Percentiles rank a stretch among this genome's conserved stretches.
These are phyloP conservation scores for Microbotryomycetes sp. DNA, from an alignment of 1,284 basidiomycete genomes.

Conservation along the genomic window DNA sequence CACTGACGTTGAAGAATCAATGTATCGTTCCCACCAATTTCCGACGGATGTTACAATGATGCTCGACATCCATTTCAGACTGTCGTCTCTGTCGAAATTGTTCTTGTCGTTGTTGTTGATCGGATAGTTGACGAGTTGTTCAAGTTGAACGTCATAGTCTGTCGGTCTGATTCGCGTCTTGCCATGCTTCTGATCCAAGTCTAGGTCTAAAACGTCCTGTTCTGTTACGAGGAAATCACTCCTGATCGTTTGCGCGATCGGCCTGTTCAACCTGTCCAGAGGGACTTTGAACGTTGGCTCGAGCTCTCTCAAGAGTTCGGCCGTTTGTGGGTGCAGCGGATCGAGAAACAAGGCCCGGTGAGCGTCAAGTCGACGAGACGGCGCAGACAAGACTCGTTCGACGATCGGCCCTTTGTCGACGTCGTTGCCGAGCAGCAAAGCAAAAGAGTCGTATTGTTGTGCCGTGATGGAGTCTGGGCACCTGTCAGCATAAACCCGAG, in stretches of 20 bases:
- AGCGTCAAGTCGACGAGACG: neutral
- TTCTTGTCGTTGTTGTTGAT: neutral
- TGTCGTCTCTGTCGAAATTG: too few relatives aligned
- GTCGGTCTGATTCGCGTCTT: neutral
- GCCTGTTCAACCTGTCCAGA: neutral
- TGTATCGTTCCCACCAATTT: neutral
- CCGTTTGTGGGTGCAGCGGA: neutral
- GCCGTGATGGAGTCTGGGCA: neutral
- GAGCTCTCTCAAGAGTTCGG: neutral
- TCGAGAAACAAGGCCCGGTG: neutral
- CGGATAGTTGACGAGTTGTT: neutral
- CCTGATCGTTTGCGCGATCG: neutral
- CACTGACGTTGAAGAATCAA: neutral
- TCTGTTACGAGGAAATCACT: neutral
- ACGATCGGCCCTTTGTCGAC: neutral
- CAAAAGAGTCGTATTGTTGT: neutral
- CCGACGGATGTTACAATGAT: neutral
- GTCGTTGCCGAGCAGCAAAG: neutral
- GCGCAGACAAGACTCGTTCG: neutral
- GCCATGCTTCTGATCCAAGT: neutral
- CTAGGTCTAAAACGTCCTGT: neutral
- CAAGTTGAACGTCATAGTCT: neutral
- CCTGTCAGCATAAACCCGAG: too few relatives aligned
- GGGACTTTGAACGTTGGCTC: neutral
- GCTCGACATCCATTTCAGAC: neutral